Evolutionary conservation across 257 asterid genomes (phyloP).

Genomic region (Ocimum tenuiflorum): DNA sequence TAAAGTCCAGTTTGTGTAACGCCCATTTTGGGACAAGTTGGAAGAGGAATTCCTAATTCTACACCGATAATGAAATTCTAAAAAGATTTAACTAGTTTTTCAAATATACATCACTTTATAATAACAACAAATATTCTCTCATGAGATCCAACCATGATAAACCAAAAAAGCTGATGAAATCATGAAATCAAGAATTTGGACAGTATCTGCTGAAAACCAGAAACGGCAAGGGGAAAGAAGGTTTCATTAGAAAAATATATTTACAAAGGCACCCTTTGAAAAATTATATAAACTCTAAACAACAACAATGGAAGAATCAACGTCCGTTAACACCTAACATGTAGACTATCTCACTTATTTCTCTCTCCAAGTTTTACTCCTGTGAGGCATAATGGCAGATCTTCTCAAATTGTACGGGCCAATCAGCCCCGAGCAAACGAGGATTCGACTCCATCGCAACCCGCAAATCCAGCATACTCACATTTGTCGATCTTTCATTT

Average conservation of each 20-base stretch:
- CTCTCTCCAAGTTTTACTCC: conserved; percentile 19
- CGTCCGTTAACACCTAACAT: neutral
- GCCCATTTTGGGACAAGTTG: too few species aligned
- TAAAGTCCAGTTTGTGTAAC: too few species aligned
- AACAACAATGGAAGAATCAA: conserved; percentile 19
- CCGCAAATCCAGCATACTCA: conserved; percentile 55
- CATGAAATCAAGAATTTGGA: too few species aligned
- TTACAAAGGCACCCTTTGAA: conserved; percentile 21
- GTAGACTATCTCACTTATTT: conserved; percentile 19
- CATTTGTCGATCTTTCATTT: too few species aligned
- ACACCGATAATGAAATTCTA: too few species aligned
- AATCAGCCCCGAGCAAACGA: conserved; percentile 53
- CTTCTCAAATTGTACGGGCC: conserved; percentile 78
- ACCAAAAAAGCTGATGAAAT: too few species aligned
- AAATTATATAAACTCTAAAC: conserved; percentile 13
- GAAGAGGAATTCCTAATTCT: too few species aligned
- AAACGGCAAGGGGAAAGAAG: neutral
- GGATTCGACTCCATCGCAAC: conserved; percentile 75
- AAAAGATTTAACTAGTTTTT: too few species aligned
- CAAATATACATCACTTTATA: too few species aligned
- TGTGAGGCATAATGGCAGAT: conserved; percentile 35
- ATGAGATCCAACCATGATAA: too few species aligned
- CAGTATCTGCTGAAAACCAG: too few species aligned
- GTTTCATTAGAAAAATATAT: conserved; percentile 13
- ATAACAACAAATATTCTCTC: too few species aligned